Evolutionary conservation across 2,329 filamentous ascomycete genomes (phyloP).

Genomic region (Lecanicillium sp.): DNA sequence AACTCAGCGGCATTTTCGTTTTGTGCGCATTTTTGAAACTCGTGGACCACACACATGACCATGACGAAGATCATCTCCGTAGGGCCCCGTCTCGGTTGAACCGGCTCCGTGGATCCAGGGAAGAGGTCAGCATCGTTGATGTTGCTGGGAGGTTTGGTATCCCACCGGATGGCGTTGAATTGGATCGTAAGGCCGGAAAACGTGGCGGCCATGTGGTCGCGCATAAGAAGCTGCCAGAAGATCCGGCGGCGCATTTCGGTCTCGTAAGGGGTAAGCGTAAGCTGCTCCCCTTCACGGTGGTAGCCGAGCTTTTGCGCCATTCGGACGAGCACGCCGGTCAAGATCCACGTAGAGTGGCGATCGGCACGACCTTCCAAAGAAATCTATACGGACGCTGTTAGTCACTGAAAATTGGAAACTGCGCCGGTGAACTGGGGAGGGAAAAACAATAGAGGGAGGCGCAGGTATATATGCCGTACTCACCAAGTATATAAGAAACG

Average conservation of each 20-base stretch:
- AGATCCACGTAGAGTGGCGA: slow-evolving; percentile 50
- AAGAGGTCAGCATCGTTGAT: slow-evolving; percentile 52
- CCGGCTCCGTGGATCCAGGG: slow-evolving; percentile 42
- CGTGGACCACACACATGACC: slow-evolving; percentile 40
- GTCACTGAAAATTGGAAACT: neutral
- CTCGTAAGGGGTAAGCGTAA: slow-evolving; percentile 54
- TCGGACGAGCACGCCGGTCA: slow-evolving; percentile 53
- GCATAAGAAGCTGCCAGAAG: slow-evolving; percentile 58
- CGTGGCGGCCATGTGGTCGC: slow-evolving; percentile 50
- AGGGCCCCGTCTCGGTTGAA: slow-evolving; percentile 45
- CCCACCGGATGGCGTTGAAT: slow-evolving; percentile 44
- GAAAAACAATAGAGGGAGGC: no score
- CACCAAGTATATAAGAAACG: slow-evolving; percentile 51
- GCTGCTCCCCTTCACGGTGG: slow-evolving; percentile 50
- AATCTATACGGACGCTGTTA: slow-evolving; percentile 28
- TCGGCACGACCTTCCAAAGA: slow-evolving; percentile 52
- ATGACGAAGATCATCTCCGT: slow-evolving; percentile 55
- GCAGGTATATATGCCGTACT: slow-evolving; percentile 2
- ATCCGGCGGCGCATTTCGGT: slow-evolving; percentile 60
- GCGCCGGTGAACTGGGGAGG: no score
- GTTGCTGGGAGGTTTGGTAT: slow-evolving; percentile 49
- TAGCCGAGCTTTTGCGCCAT: slow-evolving; percentile 62
- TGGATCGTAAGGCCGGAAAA: slow-evolving; percentile 49
- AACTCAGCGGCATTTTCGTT: slow-evolving; percentile 35
- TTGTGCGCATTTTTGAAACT: slow-evolving; percentile 28